Conservation (phyloP, 1,284 basidiomycete species). For the Phellinidium pouzarii region DNA sequence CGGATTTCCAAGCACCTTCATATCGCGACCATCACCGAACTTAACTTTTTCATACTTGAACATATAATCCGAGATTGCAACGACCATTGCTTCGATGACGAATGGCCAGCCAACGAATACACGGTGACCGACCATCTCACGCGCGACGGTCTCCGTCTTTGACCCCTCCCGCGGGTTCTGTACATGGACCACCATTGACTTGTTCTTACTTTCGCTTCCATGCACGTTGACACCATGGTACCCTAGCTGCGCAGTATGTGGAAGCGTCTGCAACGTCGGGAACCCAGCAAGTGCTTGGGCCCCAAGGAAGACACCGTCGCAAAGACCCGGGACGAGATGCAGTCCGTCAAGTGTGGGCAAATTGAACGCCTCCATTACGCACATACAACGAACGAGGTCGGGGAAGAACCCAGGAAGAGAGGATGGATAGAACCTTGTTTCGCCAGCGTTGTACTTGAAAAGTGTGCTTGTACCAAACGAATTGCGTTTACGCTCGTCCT, state of each 20-base stretch:
- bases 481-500: constrained; percentile 78
- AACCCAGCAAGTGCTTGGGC: constrained; percentile 89
- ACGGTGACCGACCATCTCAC: constrained; percentile 68
- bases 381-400: constrained; percentile 76
- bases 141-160: constrained; percentile 71
- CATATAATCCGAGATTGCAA: constrained; percentile 79
- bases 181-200: constrained; percentile 88
- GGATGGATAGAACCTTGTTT: constrained; percentile 73
- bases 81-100: constrained; percentile 85
- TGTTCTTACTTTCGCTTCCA: constrained; percentile 83
- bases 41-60: constrained; percentile 80
- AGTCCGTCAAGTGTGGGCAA: constrained; percentile 86
- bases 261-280: constrained; percentile 89
- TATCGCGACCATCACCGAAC: constrained; percentile 45
- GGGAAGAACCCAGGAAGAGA: constrained; percentile 96
- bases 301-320: constrained; percentile 86
- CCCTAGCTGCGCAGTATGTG: constrained; percentile 70
- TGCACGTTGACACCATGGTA: constrained; percentile 93
- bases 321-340: constrained; percentile 80
- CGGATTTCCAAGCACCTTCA: constrained; percentile 63
- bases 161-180: constrained; percentile 66
- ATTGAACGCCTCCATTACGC: constrained; percentile 74
- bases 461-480: constrained; percentile 71
- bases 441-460: constrained; percentile 68
- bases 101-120: constrained; percentile 92